These are phyloP conservation scores for Taphrina confusa DNA, from an alignment of 1,139 yeast genomes.

Conservation along the genomic window DNA sequence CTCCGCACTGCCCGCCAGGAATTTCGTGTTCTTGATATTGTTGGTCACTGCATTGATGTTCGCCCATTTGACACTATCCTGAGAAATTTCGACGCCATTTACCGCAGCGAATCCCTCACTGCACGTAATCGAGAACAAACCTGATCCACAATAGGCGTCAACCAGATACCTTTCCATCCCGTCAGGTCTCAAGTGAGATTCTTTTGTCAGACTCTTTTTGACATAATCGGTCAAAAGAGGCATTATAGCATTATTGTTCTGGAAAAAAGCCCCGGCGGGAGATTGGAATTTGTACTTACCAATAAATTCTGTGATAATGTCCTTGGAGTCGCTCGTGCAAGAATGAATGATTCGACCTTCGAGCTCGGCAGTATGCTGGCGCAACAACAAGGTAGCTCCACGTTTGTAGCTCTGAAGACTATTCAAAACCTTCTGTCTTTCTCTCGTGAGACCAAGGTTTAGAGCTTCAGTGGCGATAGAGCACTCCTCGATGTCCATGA, in stretches of 20 bases:
- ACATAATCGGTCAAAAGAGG: conserved; percentile 82
- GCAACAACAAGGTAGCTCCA: conserved; percentile 81
- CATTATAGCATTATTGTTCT: conserved; percentile 87
- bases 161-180: conserved; percentile 60
- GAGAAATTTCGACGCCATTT: conserved; percentile 91
- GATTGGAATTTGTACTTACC: conserved; percentile 73
- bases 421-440: conserved; percentile 58
- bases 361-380: conserved; percentile 65
- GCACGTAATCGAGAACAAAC: conserved; percentile 85
- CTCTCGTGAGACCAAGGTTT: conserved; percentile 71
- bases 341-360: conserved; percentile 36
- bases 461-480: conserved; percentile 79
- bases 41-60: conserved; percentile 74
- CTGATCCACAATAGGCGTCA: conserved; percentile 98
- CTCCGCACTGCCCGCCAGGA: conserved; percentile 91
- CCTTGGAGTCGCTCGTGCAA: conserved; percentile 66
- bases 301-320: conserved; percentile 76
- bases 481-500: conserved; percentile 94
- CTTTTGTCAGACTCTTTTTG: conserved; percentile 56
- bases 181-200: neutral
- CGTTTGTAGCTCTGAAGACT: conserved; percentile 61
- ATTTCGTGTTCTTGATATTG: conserved; percentile 71
- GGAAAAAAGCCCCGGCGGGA: conserved; percentile 85
- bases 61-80: conserved; percentile 88
- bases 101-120: conserved; percentile 76